Base-by-base conservation (phyloP, 2,329 filamentous ascomycete species). In the Aphanocladium album region DNA sequence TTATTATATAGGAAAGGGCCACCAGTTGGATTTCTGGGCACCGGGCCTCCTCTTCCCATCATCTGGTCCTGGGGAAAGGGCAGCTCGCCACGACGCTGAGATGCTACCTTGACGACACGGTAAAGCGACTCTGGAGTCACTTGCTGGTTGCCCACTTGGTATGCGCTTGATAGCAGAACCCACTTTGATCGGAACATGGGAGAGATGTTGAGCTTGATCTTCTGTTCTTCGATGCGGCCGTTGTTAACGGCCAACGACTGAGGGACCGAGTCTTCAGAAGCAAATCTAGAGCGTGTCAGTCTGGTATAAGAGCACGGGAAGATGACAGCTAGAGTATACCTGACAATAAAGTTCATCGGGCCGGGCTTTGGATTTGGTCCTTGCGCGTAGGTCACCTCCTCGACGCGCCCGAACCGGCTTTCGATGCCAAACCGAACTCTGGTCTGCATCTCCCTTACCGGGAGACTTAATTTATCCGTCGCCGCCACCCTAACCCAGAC, bases 101-200 rank as follows among this genome's bases (percentile, higher is more conserved):
- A 3, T 14, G 57, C 27, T 27, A 12, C 39, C 57, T 54, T 60
- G 19, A 47, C n/a, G 3, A 60, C 57, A 27, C 30, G 14, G 41
- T 60, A 53, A 3, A 54, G 47, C 19, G 39, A 39, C 2, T 60
- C 57, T 16, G 25, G 49, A 5, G 49, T 17, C 30, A 30, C 19
- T 5, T 9, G 56, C 12, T 63, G 62, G 2, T 62, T 50, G n/a
- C 37, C 50, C 17, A 37, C 19, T n/a, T 53, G 17, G 17, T 41
- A 33, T 51, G 43, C 54, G 43, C 56, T 65, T 11, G 62, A 46
- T 27, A 14, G 17, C 11, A 58, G 57, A 27, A 66, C 60, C 73
- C 73, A 75, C 61, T 73, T 75, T 2, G 72, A 74, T 27, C 70
- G 65, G 51, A 69, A 47, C 6, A 67, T 64, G 3, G 73, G 68